Evolutionary conservation across 2,329 filamentous ascomycete genomes (phyloP).

Genomic region (Xylariaceae sp.): DNA sequence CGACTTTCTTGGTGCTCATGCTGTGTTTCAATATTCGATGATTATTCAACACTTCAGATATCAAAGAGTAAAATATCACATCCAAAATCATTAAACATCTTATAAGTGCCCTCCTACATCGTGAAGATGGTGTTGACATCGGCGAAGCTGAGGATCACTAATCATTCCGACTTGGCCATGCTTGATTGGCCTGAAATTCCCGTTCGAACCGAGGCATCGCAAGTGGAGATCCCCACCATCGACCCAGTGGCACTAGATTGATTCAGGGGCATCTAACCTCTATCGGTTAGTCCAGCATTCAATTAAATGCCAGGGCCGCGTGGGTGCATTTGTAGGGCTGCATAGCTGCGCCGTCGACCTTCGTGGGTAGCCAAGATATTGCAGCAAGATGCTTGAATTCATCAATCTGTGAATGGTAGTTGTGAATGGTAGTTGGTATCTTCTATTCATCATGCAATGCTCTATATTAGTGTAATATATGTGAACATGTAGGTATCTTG

Average conservation of each 20-base stretch:
- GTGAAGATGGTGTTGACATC: not conserved
- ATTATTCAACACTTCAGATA: not conserved
- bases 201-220: not conserved
- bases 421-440: too few species aligned
- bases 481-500: too few species aligned
- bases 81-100: not conserved
- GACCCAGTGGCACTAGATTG: not conserved
- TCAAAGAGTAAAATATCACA: not conserved
- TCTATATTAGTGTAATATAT: too few species aligned
- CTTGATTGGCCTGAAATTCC: not conserved
- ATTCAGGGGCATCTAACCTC: not conserved
- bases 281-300: not conserved
- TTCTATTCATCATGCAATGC: too few species aligned
- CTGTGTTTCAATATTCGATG: not conserved
- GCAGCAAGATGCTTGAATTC: too few species aligned
- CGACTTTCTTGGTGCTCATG: constrained; percentile 45
- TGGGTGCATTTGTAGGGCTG: too few species aligned
- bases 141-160: not conserved
- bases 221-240: not conserved
- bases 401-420: too few species aligned
- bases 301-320: not conserved
- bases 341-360: too few species aligned
- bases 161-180: not conserved
- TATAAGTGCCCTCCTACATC: not conserved
- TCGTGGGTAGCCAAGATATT: too few species aligned